phyloP scores from a whole-genome alignment of 495 filamentous ascomycete species.

The Trichocladium antarcticum region DNA sequence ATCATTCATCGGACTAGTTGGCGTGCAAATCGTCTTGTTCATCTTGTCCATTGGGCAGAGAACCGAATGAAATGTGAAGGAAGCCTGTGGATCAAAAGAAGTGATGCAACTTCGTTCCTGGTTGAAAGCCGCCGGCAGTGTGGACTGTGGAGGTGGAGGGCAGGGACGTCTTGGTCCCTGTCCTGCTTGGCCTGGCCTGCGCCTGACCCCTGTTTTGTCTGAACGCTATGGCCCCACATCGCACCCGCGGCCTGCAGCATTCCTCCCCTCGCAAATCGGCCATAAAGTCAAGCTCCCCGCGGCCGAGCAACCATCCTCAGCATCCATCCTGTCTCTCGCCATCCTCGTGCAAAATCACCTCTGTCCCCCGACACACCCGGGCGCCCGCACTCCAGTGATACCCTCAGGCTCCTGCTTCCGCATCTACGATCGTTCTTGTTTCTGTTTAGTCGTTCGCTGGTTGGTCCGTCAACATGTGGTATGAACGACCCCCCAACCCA shows the following conservation, averaged over 20 bases:
- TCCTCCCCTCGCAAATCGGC: conserved; percentile 6
- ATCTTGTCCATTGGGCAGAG: too few relatives aligned
- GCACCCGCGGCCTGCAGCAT: conserved; percentile 11
- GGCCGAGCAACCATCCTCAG: conserved; percentile 2
- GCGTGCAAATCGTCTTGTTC: too few relatives aligned
- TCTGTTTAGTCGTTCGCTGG: conserved; percentile 16
- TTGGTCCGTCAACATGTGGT: conserved; percentile 28
- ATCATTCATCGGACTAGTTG: too few relatives aligned
- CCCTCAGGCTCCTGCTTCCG: conserved; percentile 2
- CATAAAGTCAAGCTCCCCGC: conserved; percentile 21
- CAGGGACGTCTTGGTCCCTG: conserved; percentile 7
- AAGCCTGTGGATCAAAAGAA: too few relatives aligned
- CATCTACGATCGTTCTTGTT: conserved; percentile 1
- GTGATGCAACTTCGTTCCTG: not conserved
- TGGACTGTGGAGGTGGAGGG: too few relatives aligned
- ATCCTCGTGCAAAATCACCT: not conserved
- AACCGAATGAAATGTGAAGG: too few relatives aligned
- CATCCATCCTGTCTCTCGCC: conserved; percentile 6
- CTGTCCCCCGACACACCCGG: not conserved
- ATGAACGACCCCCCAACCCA: conserved; percentile 13
- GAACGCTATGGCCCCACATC: conserved; percentile 8
- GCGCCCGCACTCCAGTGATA: not conserved
- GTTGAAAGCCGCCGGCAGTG: not conserved
- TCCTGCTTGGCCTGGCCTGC: not conserved
- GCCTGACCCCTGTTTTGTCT: conserved; percentile 7